These are phyloP conservation scores for Kwoniella sp. DNA, from an alignment of 768 basidiomycete genomes.

Conservation along the genomic window DNA sequence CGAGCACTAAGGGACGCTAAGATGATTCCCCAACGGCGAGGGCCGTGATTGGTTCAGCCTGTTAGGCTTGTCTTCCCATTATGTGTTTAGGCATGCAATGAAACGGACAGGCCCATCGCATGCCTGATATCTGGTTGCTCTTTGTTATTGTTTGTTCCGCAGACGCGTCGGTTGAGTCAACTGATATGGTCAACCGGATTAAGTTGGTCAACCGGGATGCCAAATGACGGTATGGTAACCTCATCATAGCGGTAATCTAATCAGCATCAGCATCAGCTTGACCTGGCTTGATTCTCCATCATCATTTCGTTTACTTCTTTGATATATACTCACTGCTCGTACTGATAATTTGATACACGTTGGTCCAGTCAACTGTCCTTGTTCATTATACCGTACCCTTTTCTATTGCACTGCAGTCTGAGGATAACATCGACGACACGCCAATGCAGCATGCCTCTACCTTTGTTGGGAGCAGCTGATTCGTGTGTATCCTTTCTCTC, in stretches of 20 bases:
- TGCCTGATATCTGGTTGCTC: neutral
- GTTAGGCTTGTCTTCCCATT: too few species aligned
- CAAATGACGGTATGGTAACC: neutral
- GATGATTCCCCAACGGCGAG: neutral
- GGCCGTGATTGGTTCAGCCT: neutral
- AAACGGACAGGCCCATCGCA: too few species aligned
- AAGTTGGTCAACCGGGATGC: too few species aligned
- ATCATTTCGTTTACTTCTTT: too few species aligned
- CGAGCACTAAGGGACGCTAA: conserved; percentile 1
- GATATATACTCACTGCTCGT: too few species aligned
- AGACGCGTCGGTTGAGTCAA: conserved; percentile 17
- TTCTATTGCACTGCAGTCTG: too few species aligned
- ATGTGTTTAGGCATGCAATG: too few species aligned
- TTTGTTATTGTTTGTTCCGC: neutral
- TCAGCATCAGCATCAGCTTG: neutral
- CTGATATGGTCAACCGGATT: conserved; percentile 1
- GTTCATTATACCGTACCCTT: neutral
- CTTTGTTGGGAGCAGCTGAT: conserved; percentile 10
- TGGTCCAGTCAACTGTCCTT: conserved; percentile 14
- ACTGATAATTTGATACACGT: too few species aligned
- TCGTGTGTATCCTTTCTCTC: conserved; percentile 9
- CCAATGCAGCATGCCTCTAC: conserved; percentile 17
- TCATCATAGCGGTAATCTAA: too few species aligned
- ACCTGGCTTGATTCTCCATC: neutral
- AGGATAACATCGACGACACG: neutral